Conservation (phyloP, 1,284 basidiomycete genomes). For the Termitomyces sp. region DNA sequence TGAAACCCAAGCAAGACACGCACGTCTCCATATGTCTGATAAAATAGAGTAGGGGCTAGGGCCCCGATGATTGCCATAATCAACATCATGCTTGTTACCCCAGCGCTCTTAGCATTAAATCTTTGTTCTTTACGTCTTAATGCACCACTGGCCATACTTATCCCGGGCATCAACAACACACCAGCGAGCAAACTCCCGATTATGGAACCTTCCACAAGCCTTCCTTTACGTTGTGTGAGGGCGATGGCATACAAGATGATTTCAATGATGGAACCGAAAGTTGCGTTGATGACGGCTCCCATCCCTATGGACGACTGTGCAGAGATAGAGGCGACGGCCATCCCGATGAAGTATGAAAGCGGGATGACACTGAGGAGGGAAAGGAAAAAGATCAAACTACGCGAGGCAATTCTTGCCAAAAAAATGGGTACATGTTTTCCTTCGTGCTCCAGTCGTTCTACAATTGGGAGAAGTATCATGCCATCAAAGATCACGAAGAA, state of each 20-base stretch:
- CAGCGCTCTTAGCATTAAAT: slow-evolving; percentile 97
- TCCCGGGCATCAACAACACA: slow-evolving; percentile 94
- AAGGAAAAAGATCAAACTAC: slow-evolving; percentile 80
- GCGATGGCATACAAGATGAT: slow-evolving; percentile 93
- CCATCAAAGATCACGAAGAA: slow-evolving; percentile 96
- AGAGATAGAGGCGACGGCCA: slow-evolving; percentile 98
- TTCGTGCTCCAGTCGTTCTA: slow-evolving; percentile 50
- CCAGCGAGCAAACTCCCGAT: slow-evolving; percentile 93
- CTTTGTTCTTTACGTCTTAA: slow-evolving; percentile 90
- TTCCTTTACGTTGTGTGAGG: slow-evolving; percentile 84
- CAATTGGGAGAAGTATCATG: slow-evolving; percentile 73
- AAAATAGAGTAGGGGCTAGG: slow-evolving; percentile 93
- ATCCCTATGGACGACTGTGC: slow-evolving; percentile 98
- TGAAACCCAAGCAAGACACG: slow-evolving; percentile 31
- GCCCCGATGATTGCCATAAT: slow-evolving; percentile 99
- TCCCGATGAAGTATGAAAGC: slow-evolving; percentile 98
- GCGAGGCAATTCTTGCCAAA: slow-evolving; percentile 68
- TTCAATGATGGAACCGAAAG: slow-evolving; percentile 98
- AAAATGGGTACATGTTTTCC: slow-evolving; percentile 60
- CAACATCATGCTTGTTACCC: slow-evolving; percentile 98
- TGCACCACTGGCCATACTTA: slow-evolving; percentile 96
- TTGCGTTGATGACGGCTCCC: slow-evolving; percentile 99
- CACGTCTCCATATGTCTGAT: slow-evolving; percentile 97
- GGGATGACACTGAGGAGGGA: slow-evolving; percentile 93
- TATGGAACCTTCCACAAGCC: slow-evolving; percentile 95